phyloP scores from a whole-genome alignment of 169 alveolate genomes.

The Plasmodium vivax region DNA sequence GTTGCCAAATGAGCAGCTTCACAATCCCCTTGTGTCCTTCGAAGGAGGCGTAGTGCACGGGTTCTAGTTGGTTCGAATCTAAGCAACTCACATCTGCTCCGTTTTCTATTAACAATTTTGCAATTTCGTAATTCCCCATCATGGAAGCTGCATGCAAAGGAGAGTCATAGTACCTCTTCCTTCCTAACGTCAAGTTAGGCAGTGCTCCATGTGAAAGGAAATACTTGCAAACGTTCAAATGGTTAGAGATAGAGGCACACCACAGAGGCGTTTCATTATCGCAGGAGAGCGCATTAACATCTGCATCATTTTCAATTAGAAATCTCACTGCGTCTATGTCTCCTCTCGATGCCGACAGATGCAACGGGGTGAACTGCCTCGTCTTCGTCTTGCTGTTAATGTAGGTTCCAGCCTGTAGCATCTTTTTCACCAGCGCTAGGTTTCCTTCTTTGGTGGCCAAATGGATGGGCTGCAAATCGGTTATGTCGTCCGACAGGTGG shows the following conservation, averaged over 20 bases:
- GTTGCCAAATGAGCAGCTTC: conserved; percentile 31
- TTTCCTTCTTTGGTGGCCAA: conserved; percentile 69
- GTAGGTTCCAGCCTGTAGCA: conserved; percentile 17
- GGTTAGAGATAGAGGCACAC: conserved; percentile 72
- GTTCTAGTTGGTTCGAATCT: conserved; percentile 38
- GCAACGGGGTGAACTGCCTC: conserved; percentile 58
- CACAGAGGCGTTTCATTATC: conserved; percentile 67
- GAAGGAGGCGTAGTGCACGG: conserved; percentile 57
- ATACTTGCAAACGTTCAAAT: conserved; percentile 35
- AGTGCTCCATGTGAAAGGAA: conserved; percentile 29
- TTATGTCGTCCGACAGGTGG: not conserved
- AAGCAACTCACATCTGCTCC: conserved; percentile 75
- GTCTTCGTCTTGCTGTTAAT: conserved; percentile 45
- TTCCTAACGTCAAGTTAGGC: not conserved
- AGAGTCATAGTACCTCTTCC: conserved; percentile 51
- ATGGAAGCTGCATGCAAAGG: conserved; percentile 84
- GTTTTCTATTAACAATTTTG: conserved; percentile 54
- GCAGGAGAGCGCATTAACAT: conserved; percentile 44
- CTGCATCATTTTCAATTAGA: conserved; percentile 41
- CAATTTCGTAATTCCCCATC: conserved; percentile 76
- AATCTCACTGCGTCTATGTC: conserved; percentile 43
- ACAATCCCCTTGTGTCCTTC: conserved; percentile 75
- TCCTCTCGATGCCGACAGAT: conserved; percentile 65
- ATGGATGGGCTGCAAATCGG: conserved; percentile 58
- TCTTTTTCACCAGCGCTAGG: conserved; percentile 33